A percentile compares a stretch with the other conserved stretches of the same genome.
Conservation (phyloP, 2,329 filamentous ascomycete species). For the Colletotrichum abscissum region DNA sequence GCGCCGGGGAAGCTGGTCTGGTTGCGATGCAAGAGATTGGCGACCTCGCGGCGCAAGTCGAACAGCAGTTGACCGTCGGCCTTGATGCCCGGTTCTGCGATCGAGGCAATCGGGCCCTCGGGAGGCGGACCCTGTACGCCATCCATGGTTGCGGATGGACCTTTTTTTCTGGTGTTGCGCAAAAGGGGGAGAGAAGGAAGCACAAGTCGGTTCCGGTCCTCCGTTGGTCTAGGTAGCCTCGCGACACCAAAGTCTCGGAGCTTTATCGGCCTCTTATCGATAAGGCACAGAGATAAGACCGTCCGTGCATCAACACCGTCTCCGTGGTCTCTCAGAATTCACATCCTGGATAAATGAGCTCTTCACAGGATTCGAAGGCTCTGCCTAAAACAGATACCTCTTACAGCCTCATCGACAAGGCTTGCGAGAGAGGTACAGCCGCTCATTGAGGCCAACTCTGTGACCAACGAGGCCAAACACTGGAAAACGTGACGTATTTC, state of each 20-base stretch:
- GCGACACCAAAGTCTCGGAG: slow-evolving; percentile 33
- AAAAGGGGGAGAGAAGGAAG: slow-evolving; percentile 18
- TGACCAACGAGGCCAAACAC: neutral
- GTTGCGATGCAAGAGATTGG: slow-evolving; percentile 76
- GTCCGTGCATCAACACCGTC: neutral
- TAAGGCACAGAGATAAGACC: slow-evolving; percentile 27
- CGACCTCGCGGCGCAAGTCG: slow-evolving; percentile 78
- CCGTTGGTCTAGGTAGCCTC: slow-evolving; percentile 12
- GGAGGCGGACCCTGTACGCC: slow-evolving; percentile 35
- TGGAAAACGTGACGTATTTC: neutral
- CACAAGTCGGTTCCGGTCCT: slow-evolving; percentile 7
- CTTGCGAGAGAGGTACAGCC: neutral
- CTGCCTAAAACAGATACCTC: too few relatives aligned
- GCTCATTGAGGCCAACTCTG: neutral
- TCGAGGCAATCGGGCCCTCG: slow-evolving; percentile 56
- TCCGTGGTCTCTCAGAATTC: neutral
- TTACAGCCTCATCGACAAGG: neutral
- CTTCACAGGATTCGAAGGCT: neutral
- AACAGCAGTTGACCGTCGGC: slow-evolving; percentile 69
- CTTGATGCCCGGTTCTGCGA: slow-evolving; percentile 73
- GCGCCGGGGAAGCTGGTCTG: slow-evolving; percentile 84
- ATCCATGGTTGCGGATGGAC: slow-evolving; percentile 32
- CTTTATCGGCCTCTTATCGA: slow-evolving; percentile 35
- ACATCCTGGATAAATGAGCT: neutral
- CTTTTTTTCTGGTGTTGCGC: slow-evolving; percentile 23